Base-by-base conservation (phyloP, 2,329 filamentous ascomycete genomes). In the Macrophomina pseudophaseolina region DNA sequence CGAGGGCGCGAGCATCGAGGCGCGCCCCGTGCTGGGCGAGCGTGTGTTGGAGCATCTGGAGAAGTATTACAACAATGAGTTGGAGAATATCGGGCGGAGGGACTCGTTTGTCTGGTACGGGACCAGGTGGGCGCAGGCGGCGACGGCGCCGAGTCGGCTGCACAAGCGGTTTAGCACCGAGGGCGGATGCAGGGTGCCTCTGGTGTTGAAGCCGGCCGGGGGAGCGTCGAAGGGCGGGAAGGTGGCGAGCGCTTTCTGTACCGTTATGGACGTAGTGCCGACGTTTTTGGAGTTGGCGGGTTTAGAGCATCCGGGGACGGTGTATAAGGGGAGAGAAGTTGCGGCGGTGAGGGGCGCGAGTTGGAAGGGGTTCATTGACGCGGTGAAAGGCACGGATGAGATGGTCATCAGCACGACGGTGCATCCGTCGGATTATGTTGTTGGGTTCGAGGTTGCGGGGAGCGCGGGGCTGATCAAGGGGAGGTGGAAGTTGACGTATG, bases 81-180 rank as follows among this genome's bases (percentile, higher is more conserved):
- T 87, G n/a, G 84, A 86, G 28, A 88, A 88, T 67, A 80, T 88
- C 30, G 87, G 87, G 6, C 82, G 85, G 58, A 83, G 75, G 53
- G 79, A 87, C 72, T 85, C 82, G 2, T 88, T 86, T 71, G 83
- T 87, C 64, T 88, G 86, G 86, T 88, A 88, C 68, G 86, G 86
- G 1, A 83, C 83, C 1, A 81, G 81, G 11, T 87, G 85, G 84
- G 85, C 85, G 1, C 81, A 83, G 72, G 84, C 84, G 30, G 80
- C 83, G 14, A 86, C 84, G 0, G 83, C 84, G 3, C 83, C 83
- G 2, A 82, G 78, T 8, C 74, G 80, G 35, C 72, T 81, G 32
- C 85, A 82, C 76, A 84, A 84, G 67, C 75, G 76, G 23, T 80
- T 75, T 70, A 77, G 78, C 6, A 81, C 80, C 2, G 80, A 82